These are phyloP conservation scores for Flagelloscypha sp. DNA, from an alignment of 768 basidiomycete species.

Conservation along the genomic window DNA sequence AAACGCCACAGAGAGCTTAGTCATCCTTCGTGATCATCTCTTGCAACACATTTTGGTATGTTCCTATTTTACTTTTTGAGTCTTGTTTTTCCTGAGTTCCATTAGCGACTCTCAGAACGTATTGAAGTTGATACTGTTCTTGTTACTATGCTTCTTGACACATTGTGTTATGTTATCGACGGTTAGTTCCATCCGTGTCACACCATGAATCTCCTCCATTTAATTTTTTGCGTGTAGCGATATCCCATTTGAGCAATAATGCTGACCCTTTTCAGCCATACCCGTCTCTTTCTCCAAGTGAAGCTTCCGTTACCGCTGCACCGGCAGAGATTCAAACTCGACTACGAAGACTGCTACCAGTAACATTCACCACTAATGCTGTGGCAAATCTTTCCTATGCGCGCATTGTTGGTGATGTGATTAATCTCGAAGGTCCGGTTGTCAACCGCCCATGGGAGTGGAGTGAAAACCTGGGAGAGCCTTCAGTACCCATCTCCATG, in stretches of 20 bases:
- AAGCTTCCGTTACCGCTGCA: slow-evolving; percentile 35
- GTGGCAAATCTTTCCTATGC: slow-evolving; percentile 54
- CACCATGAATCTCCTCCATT: neutral
- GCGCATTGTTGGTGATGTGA: no score
- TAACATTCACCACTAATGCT: slow-evolving; percentile 38
- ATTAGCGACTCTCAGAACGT: no score
- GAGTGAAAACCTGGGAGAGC: slow-evolving; percentile 70
- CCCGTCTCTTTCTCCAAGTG: slow-evolving; percentile 49
- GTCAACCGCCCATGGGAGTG: slow-evolving; percentile 82
- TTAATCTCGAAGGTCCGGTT: slow-evolving; percentile 44
- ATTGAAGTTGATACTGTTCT: slow-evolving; percentile 45
- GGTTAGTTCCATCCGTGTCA: slow-evolving; percentile 33
- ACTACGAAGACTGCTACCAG: slow-evolving; percentile 48
- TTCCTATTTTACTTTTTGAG: slow-evolving; percentile 11
- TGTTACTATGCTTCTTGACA: slow-evolving; percentile 60
- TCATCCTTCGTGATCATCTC: no score
- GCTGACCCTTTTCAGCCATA: slow-evolving; percentile 51
- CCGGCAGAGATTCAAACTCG: slow-evolving; percentile 52
- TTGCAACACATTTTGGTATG: slow-evolving; percentile 48
- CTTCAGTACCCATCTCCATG: slow-evolving; percentile 32
- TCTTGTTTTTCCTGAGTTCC: slow-evolving; percentile 30
- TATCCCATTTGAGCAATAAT: slow-evolving; percentile 51
- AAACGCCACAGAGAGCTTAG: no score
- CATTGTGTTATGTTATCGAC: slow-evolving; percentile 64
- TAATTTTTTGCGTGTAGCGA: slow-evolving; percentile 33